Evolutionary conservation across 1,139 yeast genomes (phyloP), one percentile per base, ranked within the genome.

Genomic region (Geotrichum aggregatum): DNA sequence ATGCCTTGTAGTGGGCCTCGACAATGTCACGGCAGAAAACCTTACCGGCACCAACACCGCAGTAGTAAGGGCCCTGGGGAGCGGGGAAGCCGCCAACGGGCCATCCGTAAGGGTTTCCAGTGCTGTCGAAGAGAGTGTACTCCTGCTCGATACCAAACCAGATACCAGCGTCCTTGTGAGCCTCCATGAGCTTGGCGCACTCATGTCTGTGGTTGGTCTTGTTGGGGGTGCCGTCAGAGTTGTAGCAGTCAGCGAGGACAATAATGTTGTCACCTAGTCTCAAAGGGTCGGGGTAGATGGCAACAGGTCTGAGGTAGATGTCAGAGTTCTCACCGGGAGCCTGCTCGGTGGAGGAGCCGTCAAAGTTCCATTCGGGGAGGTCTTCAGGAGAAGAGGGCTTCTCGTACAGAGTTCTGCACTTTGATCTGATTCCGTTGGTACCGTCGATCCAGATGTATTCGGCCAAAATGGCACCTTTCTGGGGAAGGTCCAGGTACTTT

Each of bases 31-130:
- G 84, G 68, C 98, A 96, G 72, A 84, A 87, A 59, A 92, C 98
- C 77, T 88, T 91, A 69, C 97, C 97, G 66, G 97, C 82, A 76
- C 98, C 98, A 61, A 92, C 98, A 83, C 98, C 98, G 80, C 98
- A 92, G 84, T 92, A 92, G 84, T 91, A 92, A 58, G 98, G 98
- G 63, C 98, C 98, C 78, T 92, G 98, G 61, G 98, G 98, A 63
- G 96, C 98, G 70, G 98, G 98, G 94, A 81, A 92, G 58, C 98
- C 98, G 66, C 98, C 98, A 78, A 86, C 83, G 74, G 98, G 98
- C 98, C 98, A 92, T 63, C 96, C 98, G 74, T 89, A 92, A 57
- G 87, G 92, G 66, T 85, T 76, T 72, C 87, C 96, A 67, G 72
- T 85, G 73, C 87, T 85, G 73, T 92, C 98, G 69, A 92, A 87